phyloP scores from a whole-genome alignment of 352 stramenopile genomes.

The Nothophytophthora sp. region DNA sequence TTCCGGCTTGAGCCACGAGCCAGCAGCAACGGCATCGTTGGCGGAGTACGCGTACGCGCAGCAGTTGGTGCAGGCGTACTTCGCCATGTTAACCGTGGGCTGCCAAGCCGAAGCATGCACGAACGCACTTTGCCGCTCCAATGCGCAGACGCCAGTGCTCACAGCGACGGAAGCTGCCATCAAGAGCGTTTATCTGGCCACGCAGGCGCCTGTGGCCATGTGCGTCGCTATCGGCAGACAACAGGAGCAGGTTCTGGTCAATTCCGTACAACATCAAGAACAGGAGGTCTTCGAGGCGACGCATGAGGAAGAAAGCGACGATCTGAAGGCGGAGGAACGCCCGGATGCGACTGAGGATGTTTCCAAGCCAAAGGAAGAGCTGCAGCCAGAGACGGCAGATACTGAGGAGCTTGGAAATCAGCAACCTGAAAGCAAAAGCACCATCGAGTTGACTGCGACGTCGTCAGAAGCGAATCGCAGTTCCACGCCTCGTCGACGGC shows the following conservation, averaged over 20 bases:
- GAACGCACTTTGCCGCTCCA: slow-evolving; percentile 45
- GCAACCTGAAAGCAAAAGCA: slow-evolving; percentile 5
- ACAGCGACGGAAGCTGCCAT: slow-evolving; percentile 46
- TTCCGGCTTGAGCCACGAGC: background rate
- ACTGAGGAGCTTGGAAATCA: slow-evolving; percentile 11
- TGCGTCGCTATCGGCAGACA: slow-evolving; percentile 27
- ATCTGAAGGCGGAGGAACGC: slow-evolving; percentile 1
- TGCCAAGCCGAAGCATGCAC: slow-evolving; percentile 34
- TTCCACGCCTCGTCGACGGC: slow-evolving; percentile 51
- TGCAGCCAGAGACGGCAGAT: slow-evolving; percentile 33
- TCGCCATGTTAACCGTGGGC: slow-evolving; percentile 58
- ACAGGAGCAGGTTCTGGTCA: background rate
- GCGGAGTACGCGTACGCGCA: slow-evolving; percentile 41
- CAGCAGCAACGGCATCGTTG: background rate
- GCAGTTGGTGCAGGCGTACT: slow-evolving; percentile 64
- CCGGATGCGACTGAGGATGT: slow-evolving; percentile 10
- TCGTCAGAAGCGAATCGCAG: slow-evolving; percentile 1
- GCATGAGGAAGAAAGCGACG: background rate
- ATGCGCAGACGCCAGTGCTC: slow-evolving; percentile 11
- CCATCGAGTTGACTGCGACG: background rate
- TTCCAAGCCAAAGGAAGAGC: slow-evolving; percentile 7
- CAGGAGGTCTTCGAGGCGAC: too few relatives aligned
- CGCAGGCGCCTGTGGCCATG: slow-evolving; percentile 35
- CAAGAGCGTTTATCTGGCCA: slow-evolving; percentile 52
- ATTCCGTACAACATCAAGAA: background rate